phyloP scores from a whole-genome alignment of 2,329 filamentous ascomycete genomes.

The Diplodia sapinea region DNA sequence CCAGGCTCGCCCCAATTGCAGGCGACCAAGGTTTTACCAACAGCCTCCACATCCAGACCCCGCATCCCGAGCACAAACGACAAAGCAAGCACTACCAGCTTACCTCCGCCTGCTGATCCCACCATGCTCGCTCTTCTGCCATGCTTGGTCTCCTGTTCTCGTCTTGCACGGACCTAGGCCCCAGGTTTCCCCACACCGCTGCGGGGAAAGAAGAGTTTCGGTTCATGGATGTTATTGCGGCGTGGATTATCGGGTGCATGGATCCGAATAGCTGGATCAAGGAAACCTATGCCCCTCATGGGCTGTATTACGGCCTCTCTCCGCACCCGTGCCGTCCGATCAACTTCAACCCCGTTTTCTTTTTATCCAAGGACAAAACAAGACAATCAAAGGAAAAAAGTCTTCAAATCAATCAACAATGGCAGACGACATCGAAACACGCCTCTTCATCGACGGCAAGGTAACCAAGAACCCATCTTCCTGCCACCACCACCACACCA shows the following conservation, averaged over 20 bases:
- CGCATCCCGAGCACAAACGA: background rate
- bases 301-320: background rate
- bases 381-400: background rate
- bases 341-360: background rate
- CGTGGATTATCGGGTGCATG: background rate
- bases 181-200: background rate
- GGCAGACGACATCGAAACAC: conserved; percentile 16
- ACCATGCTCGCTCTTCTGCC: background rate
- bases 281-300: background rate
- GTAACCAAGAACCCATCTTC: background rate
- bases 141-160: background rate
- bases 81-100: background rate
- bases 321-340: background rate
- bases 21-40: background rate
- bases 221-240: background rate
- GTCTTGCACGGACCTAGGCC: background rate
- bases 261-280: background rate
- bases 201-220: background rate
- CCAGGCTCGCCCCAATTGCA: background rate
- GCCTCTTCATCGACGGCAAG: conserved; percentile 30
- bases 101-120: background rate
- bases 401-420: background rate
- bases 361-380: background rate
- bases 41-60: background rate
- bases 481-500: background rate